Evolutionary conservation across 768 basidiomycete genomes (phyloP).

Genomic region (Calocera viscosa): DNA sequence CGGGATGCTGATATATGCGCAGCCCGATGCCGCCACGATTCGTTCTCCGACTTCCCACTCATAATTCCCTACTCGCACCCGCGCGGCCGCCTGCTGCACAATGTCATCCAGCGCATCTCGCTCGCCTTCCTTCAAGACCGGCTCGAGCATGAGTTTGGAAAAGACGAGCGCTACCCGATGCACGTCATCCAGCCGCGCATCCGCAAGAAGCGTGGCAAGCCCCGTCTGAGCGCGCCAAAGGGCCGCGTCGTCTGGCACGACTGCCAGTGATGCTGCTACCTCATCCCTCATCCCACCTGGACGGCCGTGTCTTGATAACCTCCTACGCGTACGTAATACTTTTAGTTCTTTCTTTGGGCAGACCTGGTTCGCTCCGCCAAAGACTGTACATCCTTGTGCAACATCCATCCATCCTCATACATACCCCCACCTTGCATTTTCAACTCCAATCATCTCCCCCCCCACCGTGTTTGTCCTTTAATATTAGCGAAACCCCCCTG

Average conservation of each 20-base stretch:
- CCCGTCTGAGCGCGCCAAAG: neutral
- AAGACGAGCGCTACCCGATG: neutral
- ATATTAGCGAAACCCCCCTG: too few species aligned
- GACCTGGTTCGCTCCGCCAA: neutral
- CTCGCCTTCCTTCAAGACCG: slow-evolving; percentile 10
- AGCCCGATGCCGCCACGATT: slow-evolving; percentile 27
- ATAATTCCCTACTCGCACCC: slow-evolving; percentile 23
- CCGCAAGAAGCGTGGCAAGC: neutral
- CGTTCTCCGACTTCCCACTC: slow-evolving; percentile 29
- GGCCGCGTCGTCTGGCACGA: neutral
- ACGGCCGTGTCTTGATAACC: neutral
- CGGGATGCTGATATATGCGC: neutral
- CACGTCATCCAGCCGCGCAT: slow-evolving; percentile 1
- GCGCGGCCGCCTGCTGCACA: neutral
- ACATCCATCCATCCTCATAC: neutral
- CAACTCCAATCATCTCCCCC: neutral
- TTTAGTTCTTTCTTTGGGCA: neutral
- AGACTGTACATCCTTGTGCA: neutral
- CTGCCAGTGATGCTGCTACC: neutral
- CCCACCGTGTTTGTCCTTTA: too few species aligned
- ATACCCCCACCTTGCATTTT: neutral
- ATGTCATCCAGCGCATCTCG: slow-evolving; percentile 4
- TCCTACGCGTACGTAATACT: neutral
- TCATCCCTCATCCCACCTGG: neutral
- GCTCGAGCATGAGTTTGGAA: neutral